Evolutionary conservation across 2,329 filamentous ascomycete genomes (phyloP), one percentile per base, ranked within the genome.

Genomic region (Aspergillus hiratsukae): DNA sequence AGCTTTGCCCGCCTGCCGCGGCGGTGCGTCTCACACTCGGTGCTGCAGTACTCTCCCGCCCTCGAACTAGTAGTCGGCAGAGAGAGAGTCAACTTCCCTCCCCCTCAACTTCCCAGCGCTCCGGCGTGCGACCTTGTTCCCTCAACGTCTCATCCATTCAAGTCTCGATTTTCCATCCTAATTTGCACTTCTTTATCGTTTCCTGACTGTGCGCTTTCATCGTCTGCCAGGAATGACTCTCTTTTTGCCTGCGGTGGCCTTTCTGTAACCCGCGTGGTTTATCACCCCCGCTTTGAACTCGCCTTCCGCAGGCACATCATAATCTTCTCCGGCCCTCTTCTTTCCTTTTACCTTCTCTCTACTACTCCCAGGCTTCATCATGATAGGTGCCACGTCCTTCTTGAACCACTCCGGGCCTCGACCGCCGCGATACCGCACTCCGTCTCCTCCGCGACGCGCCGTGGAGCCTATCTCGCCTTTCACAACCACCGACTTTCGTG

Each of bases 401-500:
- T 58, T 72, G 52, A 67, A 61, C 54, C 68, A 69, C 40, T 56
- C 67, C 55, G 70, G 67, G 54, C 64, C 64, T 58, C 75, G 74
- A 55, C 76, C 76, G 55, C 66, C 71, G 53, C 70, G 72, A 50
- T 78, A 78, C 63, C 74, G 74, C 61, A 78, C 76, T 54, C 76
- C 76, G 54, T 78, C 76, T 17, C 76, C 76, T 63, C 76, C 76
- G 66, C 69, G 72, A 71, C 70, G 75, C 69, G 75, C 75, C 61
- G 68, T 78, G 64, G 76, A 78, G 59, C 75, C 76, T 53, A 74
- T 78, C 61, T 77, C 76, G 45, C 76, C 76, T 35, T 69, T 67
- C 58, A 63, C 61, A 48, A 61, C 67, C 58, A 57, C 64, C 59
- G 67, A 72, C 59, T 61, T 67, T 53, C 66, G 64, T 58, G 55